Percentiles rank a stretch among this genome's conserved stretches.
These are phyloP conservation scores for Linnemannia zychae DNA, from an alignment of 192 early-diverging fungal genomes.

Conservation along the genomic window DNA sequence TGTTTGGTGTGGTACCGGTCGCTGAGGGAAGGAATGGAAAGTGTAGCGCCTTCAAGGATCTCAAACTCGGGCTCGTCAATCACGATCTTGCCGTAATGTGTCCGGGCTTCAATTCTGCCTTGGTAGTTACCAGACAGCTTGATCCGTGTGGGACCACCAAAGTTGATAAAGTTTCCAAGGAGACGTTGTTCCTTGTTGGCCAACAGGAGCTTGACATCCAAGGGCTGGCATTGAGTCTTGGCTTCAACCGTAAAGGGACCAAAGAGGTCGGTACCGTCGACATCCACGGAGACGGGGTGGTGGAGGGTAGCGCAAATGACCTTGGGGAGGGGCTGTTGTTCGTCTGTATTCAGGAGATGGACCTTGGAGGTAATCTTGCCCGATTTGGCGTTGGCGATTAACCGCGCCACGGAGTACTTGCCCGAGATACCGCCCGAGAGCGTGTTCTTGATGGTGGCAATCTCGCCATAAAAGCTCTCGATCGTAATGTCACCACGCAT, in stretches of 20 bases:
- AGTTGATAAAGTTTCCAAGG: conserved; percentile 55
- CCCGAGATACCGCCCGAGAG: conserved; percentile 31
- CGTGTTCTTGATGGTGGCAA: conserved; percentile 30
- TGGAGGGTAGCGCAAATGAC: conserved; percentile 42
- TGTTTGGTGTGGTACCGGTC: conserved; percentile 14
- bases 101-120: conserved; percentile 42
- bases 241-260: conserved; percentile 40
- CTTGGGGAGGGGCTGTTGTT: conserved; percentile 31
- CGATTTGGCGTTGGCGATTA: conserved; percentile 24
- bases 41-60: conserved; percentile 37
- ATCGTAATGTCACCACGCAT: conserved; percentile 37
- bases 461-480: conserved; percentile 53
- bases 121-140: conserved; percentile 53
- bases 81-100: conserved; percentile 44
- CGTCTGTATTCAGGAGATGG: conserved; percentile 47
- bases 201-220: conserved; percentile 49
- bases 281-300: conserved; percentile 27
- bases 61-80: conserved; percentile 56
- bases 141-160: conserved; percentile 43
- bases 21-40: conserved; percentile 36
- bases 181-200: conserved; percentile 32
- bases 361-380: conserved; percentile 39
- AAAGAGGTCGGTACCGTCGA: conserved; percentile 50
- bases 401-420: conserved; percentile 40
- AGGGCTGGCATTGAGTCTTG: conserved; percentile 49